A percentile compares a stretch with the other conserved stretches of the same genome.
These are phyloP conservation scores for Brasilioporus rufonigricans DNA, from an alignment of 768 basidiomycete species.

Conservation along the genomic window DNA sequence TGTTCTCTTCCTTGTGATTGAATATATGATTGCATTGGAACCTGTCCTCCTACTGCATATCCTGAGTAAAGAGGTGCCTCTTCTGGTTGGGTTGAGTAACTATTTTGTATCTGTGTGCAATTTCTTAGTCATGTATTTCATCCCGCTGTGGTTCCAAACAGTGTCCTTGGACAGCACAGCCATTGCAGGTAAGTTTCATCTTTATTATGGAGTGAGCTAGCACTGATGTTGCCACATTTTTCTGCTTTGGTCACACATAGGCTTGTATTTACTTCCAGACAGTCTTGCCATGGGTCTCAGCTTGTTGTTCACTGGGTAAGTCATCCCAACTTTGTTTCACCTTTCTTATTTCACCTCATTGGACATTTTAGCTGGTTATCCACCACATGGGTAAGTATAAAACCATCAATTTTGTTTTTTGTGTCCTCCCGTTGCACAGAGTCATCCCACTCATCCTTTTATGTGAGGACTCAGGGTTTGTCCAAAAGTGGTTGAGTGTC, in stretches of 20 bases:
- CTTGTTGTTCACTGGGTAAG: slow-evolving; percentile 48
- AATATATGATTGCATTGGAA: slow-evolving; percentile 60
- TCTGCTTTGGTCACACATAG: slow-evolving; percentile 8
- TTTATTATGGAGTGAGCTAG: background rate
- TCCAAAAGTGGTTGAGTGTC: slow-evolving; percentile 22
- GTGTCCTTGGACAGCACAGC: slow-evolving; percentile 67
- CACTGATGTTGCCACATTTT: background rate
- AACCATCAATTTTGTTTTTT: slow-evolving; percentile 45
- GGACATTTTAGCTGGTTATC: slow-evolving; percentile 40
- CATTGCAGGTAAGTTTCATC: slow-evolving; percentile 46
- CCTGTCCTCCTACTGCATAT: slow-evolving; percentile 68
- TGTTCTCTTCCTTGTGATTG: slow-evolving; percentile 56
- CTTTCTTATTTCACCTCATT: background rate
- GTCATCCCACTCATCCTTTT: slow-evolving; percentile 36
- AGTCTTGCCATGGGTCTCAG: slow-evolving; percentile 49
- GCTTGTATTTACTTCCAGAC: slow-evolving; percentile 51
- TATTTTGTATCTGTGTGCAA: slow-evolving; percentile 74
- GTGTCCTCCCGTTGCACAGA: slow-evolving; percentile 45
- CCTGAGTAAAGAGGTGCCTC: slow-evolving; percentile 62
- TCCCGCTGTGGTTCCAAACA: slow-evolving; percentile 82
- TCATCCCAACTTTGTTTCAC: no score
- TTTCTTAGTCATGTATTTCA: slow-evolving; percentile 72
- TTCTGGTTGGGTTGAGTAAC: slow-evolving; percentile 68
- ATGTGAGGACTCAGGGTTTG: slow-evolving; percentile 21
- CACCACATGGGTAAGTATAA: slow-evolving; percentile 52